Evolutionary conservation across 164 flowering plant genomes (phyloP).

Genomic region (Stephania cephalantha): DNA sequence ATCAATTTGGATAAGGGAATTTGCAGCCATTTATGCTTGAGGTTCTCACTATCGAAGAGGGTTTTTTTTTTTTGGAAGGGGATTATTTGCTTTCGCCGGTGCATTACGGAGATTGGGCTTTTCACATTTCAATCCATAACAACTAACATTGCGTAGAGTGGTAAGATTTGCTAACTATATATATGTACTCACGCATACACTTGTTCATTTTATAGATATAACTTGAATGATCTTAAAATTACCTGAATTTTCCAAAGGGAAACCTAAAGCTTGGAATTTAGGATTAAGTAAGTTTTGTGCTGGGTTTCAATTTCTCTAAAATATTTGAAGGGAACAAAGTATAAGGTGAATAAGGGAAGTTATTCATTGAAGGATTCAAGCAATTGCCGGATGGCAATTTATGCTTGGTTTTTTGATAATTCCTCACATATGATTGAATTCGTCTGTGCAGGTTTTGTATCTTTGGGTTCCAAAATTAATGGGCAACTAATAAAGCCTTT

Average conservation of each 20-base stretch:
- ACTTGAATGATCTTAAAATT: background rate
- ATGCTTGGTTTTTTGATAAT: background rate
- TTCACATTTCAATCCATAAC: too few relatives aligned
- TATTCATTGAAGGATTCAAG: constrained; percentile 2
- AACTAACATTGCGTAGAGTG: too few relatives aligned
- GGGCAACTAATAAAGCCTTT: background rate
- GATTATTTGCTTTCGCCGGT: too few relatives aligned
- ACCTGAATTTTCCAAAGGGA: background rate
- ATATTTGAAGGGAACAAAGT: background rate
- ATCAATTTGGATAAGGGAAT: too few relatives aligned
- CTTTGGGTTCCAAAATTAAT: background rate
- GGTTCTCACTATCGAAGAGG: too few relatives aligned
- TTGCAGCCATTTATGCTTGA: too few relatives aligned
- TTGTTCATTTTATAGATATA: background rate
- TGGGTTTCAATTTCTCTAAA: background rate
- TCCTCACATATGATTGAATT: constrained; percentile 2
- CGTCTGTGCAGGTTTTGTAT: constrained; percentile 4
- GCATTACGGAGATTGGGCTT: too few relatives aligned
- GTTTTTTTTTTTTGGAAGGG: too few relatives aligned
- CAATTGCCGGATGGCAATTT: background rate
- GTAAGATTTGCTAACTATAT: too few relatives aligned
- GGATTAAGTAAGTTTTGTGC: background rate
- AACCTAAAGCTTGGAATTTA: background rate
- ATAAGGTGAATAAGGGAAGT: background rate
- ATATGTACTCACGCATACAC: background rate